Evolutionary conservation across 129 eudicot genomes (phyloP).

Genomic region (Artemisia argyi): DNA sequence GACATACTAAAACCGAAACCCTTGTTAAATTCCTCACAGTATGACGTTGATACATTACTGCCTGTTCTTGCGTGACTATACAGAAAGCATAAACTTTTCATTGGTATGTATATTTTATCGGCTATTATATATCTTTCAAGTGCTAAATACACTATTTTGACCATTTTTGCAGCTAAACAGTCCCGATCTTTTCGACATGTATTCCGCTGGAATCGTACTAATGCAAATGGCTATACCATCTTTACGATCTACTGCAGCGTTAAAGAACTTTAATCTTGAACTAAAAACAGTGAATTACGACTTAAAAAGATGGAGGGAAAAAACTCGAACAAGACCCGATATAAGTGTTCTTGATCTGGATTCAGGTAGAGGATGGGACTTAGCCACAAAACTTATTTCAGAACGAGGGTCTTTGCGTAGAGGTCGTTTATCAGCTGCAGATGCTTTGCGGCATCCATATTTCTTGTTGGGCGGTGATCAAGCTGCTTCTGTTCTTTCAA

Average conservation of each 20-base stretch:
- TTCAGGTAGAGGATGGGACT: slow-evolving; percentile 96
- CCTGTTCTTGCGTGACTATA: not conserved
- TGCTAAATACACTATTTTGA: not conserved
- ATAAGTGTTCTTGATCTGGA: slow-evolving; percentile 82
- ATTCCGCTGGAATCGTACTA: slow-evolving; percentile 94
- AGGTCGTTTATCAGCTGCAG: slow-evolving; percentile 91
- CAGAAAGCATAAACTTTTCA: not conserved
- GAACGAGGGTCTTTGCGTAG: slow-evolving; percentile 75
- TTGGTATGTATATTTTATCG: too few species aligned
- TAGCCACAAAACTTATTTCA: slow-evolving; percentile 83
- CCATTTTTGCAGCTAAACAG: slow-evolving; percentile 69
- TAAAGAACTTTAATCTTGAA: slow-evolving; percentile 86
- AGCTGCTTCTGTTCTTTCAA: slow-evolving; percentile 96
- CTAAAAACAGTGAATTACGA: slow-evolving; percentile 78
- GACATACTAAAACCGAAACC: too few species aligned
- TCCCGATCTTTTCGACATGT: slow-evolving; percentile 94
- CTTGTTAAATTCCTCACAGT: too few species aligned
- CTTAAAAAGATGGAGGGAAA: slow-evolving; percentile 80
- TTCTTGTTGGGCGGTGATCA: slow-evolving; percentile 96
- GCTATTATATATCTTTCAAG: too few species aligned
- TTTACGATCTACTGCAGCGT: slow-evolving; percentile 73
- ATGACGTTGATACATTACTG: not conserved
- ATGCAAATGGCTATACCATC: slow-evolving; percentile 91
- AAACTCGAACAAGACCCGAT: slow-evolving; percentile 80
- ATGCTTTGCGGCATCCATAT: slow-evolving; percentile 96